Evolutionary conservation across 139 green algal genomes (phyloP), one percentile per base, ranked within the genome.

Genomic region (Chlorella sp.): DNA sequence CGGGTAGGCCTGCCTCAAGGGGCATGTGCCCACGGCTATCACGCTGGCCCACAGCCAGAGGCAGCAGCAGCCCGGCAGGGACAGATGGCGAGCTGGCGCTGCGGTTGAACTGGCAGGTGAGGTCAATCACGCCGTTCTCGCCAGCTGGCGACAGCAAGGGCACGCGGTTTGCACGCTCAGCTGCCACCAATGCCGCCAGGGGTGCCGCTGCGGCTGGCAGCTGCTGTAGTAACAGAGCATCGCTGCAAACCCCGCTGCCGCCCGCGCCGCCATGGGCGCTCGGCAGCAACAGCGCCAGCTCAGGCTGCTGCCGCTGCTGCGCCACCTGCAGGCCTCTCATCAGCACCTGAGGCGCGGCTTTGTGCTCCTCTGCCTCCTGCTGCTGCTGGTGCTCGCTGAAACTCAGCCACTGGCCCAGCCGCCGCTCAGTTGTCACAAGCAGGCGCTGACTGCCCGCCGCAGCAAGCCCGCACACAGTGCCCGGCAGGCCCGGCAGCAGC

Each of bases 391-490:
- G 83, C 83, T 87, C 48, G 21, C 37, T 66, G 21, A 0, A 4
- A 32, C 83, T 36, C 1, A 88, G 84, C 68, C 71, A 88, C 24
- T 66, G 28, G 37, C 66, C 68, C 39, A 88, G 2, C 22, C 66
- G 39, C 16, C 84, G 84, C 68, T 81, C 39, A 0, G 84, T 81
- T 9, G 68, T 48, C 14, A 80, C 68, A 5, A 88, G 32, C 84
- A 88, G 26, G 16, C 16, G 4, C 30, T 24, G 21, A 2, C 1
- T 21, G 39, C 68, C 68, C 9, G 68, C 39, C 5, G 68, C 57
- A 9, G 84, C 68, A 39, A 88, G 84, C 37, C 84, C 84, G 28
- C 84, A 69, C 3, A 88, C 18, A 15, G 84, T 66, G 84, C 84
- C 84, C 0, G 66, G 39, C 3, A 88, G 39, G 84, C 68, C 68